A percentile compares a stretch with the other conserved stretches of the same genome.
Evolutionary conservation across 192 early-diverging fungal genomes (phyloP).

Genomic region (Spizellomyces punctatus): DNA sequence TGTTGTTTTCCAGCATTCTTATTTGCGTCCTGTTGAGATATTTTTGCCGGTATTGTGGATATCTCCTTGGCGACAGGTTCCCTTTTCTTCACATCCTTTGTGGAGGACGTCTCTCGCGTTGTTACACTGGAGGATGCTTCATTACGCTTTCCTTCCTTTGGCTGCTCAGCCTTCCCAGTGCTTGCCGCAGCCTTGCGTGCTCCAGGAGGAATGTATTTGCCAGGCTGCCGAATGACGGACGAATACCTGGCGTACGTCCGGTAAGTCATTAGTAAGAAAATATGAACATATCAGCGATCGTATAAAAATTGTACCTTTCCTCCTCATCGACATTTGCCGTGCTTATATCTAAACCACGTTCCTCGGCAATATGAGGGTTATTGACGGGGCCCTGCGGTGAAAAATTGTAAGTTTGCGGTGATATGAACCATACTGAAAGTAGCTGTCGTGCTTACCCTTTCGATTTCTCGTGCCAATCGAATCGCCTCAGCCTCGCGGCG

Average conservation of each 20-base stretch:
- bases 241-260: constrained; percentile 57
- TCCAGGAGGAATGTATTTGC: constrained; percentile 88
- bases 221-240: constrained; percentile 67
- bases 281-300: no score
- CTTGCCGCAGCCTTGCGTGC: constrained; percentile 29
- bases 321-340: constrained; percentile 82
- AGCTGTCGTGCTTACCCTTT: constrained; percentile 42
- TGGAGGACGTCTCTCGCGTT: no score
- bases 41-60: no score
- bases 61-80: no score
- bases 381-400: constrained; percentile 54
- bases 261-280: no score
- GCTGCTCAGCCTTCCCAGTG: no score
- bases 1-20: no score
- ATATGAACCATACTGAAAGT: constrained; percentile 17
- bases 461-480: constrained; percentile 88
- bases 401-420: not conserved
- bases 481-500: constrained; percentile 85
- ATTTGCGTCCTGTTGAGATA: no score
- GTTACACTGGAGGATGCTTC: no score
- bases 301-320: constrained; percentile 60
- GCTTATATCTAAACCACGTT: constrained; percentile 69
- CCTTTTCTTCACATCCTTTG: no score
- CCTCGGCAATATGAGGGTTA: constrained; percentile 90
- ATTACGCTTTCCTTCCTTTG: no score